A percentile compares a stretch with the other conserved stretches of the same genome.
Conservation (phyloP, 768 basidiomycete genomes). For the Pulveroboletus sp. region DNA sequence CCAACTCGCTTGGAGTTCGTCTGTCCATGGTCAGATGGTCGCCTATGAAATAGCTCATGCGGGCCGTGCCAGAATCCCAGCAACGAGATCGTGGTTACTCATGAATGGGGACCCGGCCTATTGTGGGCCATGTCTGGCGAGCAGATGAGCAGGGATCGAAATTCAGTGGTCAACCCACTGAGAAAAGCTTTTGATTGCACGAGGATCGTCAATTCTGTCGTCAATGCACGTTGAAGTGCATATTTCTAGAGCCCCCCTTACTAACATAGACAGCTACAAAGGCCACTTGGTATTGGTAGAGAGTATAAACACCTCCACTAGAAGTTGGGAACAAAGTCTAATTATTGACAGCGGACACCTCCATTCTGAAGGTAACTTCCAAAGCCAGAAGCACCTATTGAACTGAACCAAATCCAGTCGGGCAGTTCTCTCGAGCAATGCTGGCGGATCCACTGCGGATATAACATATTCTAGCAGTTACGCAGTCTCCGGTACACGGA, state of each 20-base stretch:
- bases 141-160: neutral
- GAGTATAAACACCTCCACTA: neutral
- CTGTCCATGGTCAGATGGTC: neutral
- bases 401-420: slow-evolving; percentile 60
- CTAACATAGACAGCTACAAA: neutral
- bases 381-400: slow-evolving; percentile 28
- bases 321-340: no score
- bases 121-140: no score
- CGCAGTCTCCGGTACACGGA: slow-evolving; percentile 58
- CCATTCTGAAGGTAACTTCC: neutral
- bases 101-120: no score
- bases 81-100: no score
- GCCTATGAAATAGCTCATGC: no score
- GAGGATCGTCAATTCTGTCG: neutral
- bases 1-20: neutral
- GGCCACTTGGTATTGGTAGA: neutral
- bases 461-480: slow-evolving; percentile 68
- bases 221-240: neutral
- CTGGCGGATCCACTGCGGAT: slow-evolving; percentile 69
- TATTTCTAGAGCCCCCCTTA: neutral
- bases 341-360: neutral
- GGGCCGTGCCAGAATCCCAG: no score
- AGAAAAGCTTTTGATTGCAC: no score
- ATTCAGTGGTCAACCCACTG: neutral
- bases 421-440: slow-evolving; percentile 57